Conservation (phyloP, 768 basidiomycete genomes). For the Rhizopogon salebrosus region DNA sequence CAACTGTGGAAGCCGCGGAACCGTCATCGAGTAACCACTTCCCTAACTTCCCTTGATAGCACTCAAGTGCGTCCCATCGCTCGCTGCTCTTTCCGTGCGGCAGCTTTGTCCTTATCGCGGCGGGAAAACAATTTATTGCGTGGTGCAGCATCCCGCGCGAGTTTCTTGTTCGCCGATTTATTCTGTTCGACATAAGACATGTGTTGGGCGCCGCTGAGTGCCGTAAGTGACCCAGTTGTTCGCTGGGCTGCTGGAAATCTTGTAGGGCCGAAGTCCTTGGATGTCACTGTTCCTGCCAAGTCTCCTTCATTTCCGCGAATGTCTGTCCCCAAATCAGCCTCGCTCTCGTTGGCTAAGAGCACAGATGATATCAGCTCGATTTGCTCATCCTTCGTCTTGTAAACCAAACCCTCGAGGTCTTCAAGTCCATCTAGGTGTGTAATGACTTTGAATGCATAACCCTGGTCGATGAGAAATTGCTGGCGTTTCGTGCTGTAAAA, state of each 20-base stretch:
- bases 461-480: slow-evolving; percentile 97
- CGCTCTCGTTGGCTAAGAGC: slow-evolving; percentile 84
- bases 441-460: slow-evolving; percentile 99
- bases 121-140: slow-evolving; percentile 81
- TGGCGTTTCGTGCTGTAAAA: slow-evolving; percentile 99
- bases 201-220: slow-evolving; percentile 83
- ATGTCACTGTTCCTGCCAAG: slow-evolving; percentile 79
- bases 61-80: slow-evolving; percentile 23
- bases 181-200: slow-evolving; percentile 94
- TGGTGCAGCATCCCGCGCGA: slow-evolving; percentile 46
- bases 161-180: slow-evolving; percentile 82
- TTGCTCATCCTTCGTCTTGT: slow-evolving; percentile 86
- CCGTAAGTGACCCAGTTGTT: slow-evolving; percentile 76
- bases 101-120: slow-evolving; percentile 71
- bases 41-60: background rate
- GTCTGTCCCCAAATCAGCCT: slow-evolving; percentile 83
- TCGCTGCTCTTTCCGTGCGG: slow-evolving; percentile 42
- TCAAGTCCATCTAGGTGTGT: slow-evolving; percentile 94
- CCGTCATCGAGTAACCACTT: background rate
- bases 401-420: slow-evolving; percentile 81
- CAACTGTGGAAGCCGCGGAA: background rate
- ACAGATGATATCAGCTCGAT: slow-evolving; percentile 95
- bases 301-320: slow-evolving; percentile 81
- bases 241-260: slow-evolving; percentile 67
- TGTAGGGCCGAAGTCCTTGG: slow-evolving; percentile 73